These are phyloP conservation scores for Amoebophrya sp. DNA, from an alignment of 169 alveolate species.

Conservation along the genomic window DNA sequence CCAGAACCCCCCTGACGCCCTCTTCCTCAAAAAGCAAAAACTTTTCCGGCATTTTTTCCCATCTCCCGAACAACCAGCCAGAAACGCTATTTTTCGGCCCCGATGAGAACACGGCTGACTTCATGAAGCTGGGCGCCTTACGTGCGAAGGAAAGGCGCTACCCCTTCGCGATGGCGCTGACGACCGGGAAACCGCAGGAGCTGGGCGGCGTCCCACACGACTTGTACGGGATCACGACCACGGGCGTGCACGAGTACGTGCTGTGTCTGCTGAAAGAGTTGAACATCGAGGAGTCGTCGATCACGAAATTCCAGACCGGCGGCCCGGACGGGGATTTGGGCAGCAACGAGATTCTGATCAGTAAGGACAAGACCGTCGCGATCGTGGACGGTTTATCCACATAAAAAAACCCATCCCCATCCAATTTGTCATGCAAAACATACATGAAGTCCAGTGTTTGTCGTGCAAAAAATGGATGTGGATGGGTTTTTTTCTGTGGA, in stretches of 20 bases:
- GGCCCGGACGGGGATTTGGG: constrained; percentile 86
- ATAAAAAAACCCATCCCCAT: too few species aligned
- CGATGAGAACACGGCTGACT: constrained; percentile 47
- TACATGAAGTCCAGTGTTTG: too few species aligned
- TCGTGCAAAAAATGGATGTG: too few species aligned
- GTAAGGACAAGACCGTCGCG: constrained; percentile 65
- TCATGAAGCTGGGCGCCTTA: constrained; percentile 45
- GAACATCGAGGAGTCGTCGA: constrained; percentile 57
- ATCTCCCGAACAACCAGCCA: constrained; percentile 26
- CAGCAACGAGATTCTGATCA: constrained; percentile 64
- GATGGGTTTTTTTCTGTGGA: too few species aligned
- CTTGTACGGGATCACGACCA: constrained; percentile 75
- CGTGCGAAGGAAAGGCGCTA: constrained; percentile 44
- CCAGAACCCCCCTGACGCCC: too few species aligned
- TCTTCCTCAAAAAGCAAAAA: background rate
- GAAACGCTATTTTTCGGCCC: constrained; percentile 49
- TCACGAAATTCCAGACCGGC: constrained; percentile 68
- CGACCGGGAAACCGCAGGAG: constrained; percentile 70
- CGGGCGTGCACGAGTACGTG: constrained; percentile 44
- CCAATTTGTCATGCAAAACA: too few species aligned
- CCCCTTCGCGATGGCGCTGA: constrained; percentile 60
- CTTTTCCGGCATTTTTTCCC: background rate
- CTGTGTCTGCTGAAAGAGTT: constrained; percentile 54
- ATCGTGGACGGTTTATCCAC: constrained; percentile 73
- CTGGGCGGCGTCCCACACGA: constrained; percentile 83